A percentile compares a stretch with the other conserved stretches of the same genome.
phyloP scores from a whole-genome alignment of 1,284 basidiomycete genomes.

The Ceratobasidium sp. region DNA sequence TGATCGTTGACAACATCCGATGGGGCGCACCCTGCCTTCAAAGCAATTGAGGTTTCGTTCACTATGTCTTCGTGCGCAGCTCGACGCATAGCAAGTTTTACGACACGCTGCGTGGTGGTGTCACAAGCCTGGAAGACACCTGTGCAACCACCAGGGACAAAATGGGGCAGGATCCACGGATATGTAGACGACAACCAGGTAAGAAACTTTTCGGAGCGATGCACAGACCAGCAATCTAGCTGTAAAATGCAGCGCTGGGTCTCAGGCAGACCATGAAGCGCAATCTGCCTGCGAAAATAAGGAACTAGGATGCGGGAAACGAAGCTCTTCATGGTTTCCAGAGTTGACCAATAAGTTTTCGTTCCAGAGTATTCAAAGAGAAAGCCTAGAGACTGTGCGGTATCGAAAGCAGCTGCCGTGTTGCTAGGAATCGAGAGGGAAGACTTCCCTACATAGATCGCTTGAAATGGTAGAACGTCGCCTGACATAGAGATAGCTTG shows the following conservation, averaged over 20 bases:
- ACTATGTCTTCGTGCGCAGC: conserved; percentile 55
- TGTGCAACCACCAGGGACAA: conserved; percentile 52
- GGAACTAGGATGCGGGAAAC: conserved; percentile 14
- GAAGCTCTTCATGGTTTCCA: background rate
- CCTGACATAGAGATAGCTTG: conserved; percentile 17
- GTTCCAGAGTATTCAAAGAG: conserved; percentile 1
- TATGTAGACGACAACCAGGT: conserved; percentile 53
- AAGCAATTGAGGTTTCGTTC: background rate
- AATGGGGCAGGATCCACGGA: conserved; percentile 51
- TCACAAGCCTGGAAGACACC: conserved; percentile 55
- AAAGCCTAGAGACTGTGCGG: no score
- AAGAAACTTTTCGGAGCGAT: conserved; percentile 57
- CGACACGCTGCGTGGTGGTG: conserved; percentile 55
- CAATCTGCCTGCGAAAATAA: conserved; percentile 17
- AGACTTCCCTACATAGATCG: conserved; percentile 33
- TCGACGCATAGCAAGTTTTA: conserved; percentile 54
- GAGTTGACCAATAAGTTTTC: conserved; percentile 18
- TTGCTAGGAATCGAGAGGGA: no score
- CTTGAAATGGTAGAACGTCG: conserved; percentile 22
- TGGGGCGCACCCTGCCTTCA: background rate
- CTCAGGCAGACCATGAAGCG: conserved; percentile 1
- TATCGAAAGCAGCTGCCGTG: no score
- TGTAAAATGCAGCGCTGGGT: conserved; percentile 50
- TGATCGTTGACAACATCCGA: background rate
- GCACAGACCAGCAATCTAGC: conserved; percentile 61